Evolutionary conservation across 2,329 filamentous ascomycete species (phyloP).

Genomic region (Diaporthe citrichinensis): DNA sequence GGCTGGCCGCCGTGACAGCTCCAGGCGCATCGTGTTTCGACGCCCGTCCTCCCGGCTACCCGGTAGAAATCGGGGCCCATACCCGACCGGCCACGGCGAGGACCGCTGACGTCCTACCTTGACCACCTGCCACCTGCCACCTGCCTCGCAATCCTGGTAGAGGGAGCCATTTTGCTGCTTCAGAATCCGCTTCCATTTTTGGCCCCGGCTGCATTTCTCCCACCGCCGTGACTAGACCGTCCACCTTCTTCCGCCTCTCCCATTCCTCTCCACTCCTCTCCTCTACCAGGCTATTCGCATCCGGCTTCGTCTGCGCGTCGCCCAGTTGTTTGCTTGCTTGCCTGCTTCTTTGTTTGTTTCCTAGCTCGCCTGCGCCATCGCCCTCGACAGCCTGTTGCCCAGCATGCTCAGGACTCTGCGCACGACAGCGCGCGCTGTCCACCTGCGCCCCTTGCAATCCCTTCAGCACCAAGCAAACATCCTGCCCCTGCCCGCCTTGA

Average conservation of each 20-base stretch:
- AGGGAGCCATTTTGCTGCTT: constrained; percentile 30
- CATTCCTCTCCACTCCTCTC: constrained; percentile 9
- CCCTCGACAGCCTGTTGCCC: constrained; percentile 18
- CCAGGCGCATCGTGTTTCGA: constrained; percentile 23
- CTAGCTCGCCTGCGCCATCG: neutral
- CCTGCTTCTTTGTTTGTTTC: neutral
- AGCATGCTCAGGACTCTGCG: constrained; percentile 44
- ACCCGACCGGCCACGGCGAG: constrained; percentile 32
- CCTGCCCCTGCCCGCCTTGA: constrained; percentile 62
- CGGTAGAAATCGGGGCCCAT: constrained; percentile 31
- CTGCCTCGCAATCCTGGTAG: constrained; percentile 26
- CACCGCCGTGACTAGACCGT: constrained; percentile 10
- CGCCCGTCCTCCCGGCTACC: constrained; percentile 29
- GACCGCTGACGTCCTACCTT: constrained; percentile 29
- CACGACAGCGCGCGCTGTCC: constrained; percentile 47
- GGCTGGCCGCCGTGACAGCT: constrained; percentile 11
- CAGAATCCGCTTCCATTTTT: constrained; percentile 29
- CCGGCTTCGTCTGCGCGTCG: constrained; percentile 22
- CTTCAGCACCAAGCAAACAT: constrained; percentile 39
- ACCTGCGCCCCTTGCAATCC: constrained; percentile 53
- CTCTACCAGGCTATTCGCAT: neutral
- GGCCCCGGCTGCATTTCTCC: constrained; percentile 18
- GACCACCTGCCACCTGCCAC: constrained; percentile 19
- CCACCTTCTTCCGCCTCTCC: neutral
- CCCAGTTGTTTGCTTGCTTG: constrained; percentile 4